Base-by-base conservation (phyloP, 805 yeast genomes). In the Suhomyces canberraensis region DNA sequence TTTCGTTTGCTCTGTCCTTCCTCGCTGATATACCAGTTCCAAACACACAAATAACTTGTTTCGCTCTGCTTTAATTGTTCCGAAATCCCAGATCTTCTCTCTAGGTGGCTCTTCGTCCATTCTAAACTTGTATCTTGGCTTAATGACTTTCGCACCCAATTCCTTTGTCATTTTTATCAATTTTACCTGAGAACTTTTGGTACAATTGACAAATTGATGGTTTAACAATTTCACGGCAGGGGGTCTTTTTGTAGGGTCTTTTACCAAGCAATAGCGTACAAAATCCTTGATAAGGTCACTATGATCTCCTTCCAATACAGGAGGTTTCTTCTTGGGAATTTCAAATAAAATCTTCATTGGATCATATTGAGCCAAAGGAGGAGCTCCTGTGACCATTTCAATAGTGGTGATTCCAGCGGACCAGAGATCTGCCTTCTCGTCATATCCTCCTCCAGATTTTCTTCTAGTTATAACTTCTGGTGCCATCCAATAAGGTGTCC, bases 401-500 rank as follows among this genome's bases (percentile, higher is more conserved):
- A 86, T 84, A 1, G 86, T 79, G 0, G 98, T 90, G 35, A 93
- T 91, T 0, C 98, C 98, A 16, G 89, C 66, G 0, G 96, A 88
- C 98, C 98, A 93, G 36, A 93, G 85, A 55, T 93, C 98, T 1
- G 89, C 95, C 51, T 84, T 85, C 44, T 81, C 84, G 52, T 85
- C 75, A 58, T 93, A 89, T 1, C 93, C 95, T 8, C 62, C 57
- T 1, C 30, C 34, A 11, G 27, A 26, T 8, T 25, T 20, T 4
- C 36, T 30, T 35, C 73, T 56, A 4, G 69, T 57, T 29, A 93
- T 84, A n/a, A 91, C 84, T 57, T 93, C 98, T 0, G 98, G 98
- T 0, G 98, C 98, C 98, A 91, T 90, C 97, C 97, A 90, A 60
- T 78, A 87, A 11, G 97, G 96, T 0, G 97, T 89, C 1, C 98